Evolutionary conservation across 768 basidiomycete species (phyloP).

Genomic region (Calocybe gangraenosa): DNA sequence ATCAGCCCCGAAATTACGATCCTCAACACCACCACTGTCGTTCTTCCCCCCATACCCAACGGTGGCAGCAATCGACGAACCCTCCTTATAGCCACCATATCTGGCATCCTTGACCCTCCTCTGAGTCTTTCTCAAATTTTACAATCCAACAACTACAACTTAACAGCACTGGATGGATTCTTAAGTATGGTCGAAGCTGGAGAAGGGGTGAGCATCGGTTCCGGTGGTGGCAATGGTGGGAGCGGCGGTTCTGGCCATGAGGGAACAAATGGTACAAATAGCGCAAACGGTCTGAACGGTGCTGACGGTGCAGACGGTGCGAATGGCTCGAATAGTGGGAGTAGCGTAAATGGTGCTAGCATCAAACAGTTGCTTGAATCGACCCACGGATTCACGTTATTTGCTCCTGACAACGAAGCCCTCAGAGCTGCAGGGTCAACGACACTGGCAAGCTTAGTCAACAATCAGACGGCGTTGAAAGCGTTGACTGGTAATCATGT

Average conservation of each 20-base stretch:
- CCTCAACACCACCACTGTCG: slow-evolving; percentile 34
- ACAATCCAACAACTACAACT: slow-evolving; percentile 37
- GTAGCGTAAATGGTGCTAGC: slow-evolving; percentile 30
- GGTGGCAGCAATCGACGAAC: slow-evolving; percentile 15
- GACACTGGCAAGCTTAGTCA: slow-evolving; percentile 24
- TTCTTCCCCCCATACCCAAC: too few relatives aligned
- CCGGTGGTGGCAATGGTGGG: too few relatives aligned
- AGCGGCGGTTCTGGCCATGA: too few relatives aligned
- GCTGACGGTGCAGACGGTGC: too few relatives aligned
- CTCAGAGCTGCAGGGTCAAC: slow-evolving; percentile 32
- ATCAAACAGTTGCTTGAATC: slow-evolving; percentile 29
- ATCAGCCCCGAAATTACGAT: slow-evolving; percentile 21
- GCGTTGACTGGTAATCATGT: slow-evolving; percentile 60
- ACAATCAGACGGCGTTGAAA: slow-evolving; percentile 43
- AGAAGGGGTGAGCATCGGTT: too few relatives aligned
- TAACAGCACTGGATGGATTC: slow-evolving; percentile 34
- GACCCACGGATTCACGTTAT: slow-evolving; percentile 56
- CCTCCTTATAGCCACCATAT: slow-evolving; percentile 41
- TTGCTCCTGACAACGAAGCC: slow-evolving; percentile 57
- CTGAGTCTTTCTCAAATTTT: slow-evolving; percentile 40
- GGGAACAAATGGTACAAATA: too few relatives aligned
- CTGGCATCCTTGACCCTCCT: slow-evolving; percentile 51
- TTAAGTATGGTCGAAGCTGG: slow-evolving; percentile 18
- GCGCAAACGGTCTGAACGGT: too few relatives aligned
- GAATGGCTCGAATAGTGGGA: too few relatives aligned